phyloP scores from a whole-genome alignment of 2,329 filamentous ascomycete species.

The Cladosporium sphaerospermum region DNA sequence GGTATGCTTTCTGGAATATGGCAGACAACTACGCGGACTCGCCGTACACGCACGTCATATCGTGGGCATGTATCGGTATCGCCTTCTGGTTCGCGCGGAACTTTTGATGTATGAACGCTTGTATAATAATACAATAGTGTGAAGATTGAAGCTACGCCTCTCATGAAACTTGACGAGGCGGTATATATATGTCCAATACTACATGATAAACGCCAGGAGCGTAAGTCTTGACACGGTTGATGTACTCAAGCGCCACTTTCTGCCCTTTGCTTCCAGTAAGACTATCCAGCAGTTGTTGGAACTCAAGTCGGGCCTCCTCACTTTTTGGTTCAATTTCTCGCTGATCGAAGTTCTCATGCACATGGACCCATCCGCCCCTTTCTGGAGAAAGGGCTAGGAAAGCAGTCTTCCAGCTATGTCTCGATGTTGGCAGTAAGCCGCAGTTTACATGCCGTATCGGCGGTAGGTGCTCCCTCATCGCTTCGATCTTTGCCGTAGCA shows the following conservation, averaged over 20 bases:
- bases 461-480: slow-evolving; percentile 21
- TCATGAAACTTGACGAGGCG: slow-evolving; percentile 2
- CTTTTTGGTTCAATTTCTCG: slow-evolving; percentile 41
- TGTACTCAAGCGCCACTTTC: slow-evolving; percentile 32
- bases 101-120: slow-evolving; percentile 6
- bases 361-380: slow-evolving; percentile 51
- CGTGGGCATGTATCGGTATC: slow-evolving; percentile 5
- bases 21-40: slow-evolving; percentile 20
- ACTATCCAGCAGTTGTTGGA: slow-evolving; percentile 15
- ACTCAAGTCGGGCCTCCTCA: slow-evolving; percentile 33
- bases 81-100: slow-evolving; percentile 7
- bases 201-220: slow-evolving; percentile 57
- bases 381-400: slow-evolving; percentile 40
- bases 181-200: slow-evolving; percentile 50
- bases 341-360: slow-evolving; percentile 54
- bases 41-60: slow-evolving; percentile 13
- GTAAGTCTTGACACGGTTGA: slow-evolving; percentile 54
- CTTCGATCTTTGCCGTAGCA: slow-evolving; percentile 26
- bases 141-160: not conserved
- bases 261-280: slow-evolving; percentile 14
- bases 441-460: slow-evolving; percentile 53
- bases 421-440: slow-evolving; percentile 51
- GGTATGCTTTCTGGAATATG: slow-evolving; percentile 25
- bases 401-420: slow-evolving; percentile 44
- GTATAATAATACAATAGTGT: not conserved